phyloP scores from a whole-genome alignment of 768 basidiomycete species.

The Tephrocybe sp. region DNA sequence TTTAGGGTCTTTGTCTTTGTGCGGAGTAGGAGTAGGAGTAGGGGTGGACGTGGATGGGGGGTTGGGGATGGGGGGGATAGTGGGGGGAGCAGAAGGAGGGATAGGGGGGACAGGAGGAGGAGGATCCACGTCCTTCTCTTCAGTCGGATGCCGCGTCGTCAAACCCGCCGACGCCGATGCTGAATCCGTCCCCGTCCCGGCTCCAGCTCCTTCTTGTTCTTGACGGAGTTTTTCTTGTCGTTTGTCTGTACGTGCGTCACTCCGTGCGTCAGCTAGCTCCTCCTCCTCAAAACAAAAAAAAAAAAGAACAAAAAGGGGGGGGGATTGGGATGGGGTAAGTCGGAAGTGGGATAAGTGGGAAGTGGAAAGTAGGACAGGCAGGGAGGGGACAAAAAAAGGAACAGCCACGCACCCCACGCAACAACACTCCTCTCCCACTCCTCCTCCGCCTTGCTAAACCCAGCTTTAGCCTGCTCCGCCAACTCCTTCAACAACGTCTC shows the following conservation, averaged over 20 bases:
- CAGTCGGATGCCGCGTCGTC: slow-evolving; percentile 43
- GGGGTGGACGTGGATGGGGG: too few relatives aligned
- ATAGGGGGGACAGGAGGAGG: too few relatives aligned
- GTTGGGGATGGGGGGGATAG: too few relatives aligned
- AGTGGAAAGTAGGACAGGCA: neutral
- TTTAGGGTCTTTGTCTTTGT: slow-evolving; percentile 21
- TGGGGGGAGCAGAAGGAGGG: too few relatives aligned
- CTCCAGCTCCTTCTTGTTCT: slow-evolving; percentile 25
- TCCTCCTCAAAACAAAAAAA: too few relatives aligned
- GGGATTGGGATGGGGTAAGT: neutral
- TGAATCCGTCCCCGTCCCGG: slow-evolving; percentile 30
- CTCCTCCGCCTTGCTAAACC: slow-evolving; percentile 66
- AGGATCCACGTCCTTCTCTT: slow-evolving; percentile 44
- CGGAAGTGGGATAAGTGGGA: slow-evolving; percentile 1
- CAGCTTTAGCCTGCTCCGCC: slow-evolving; percentile 54
- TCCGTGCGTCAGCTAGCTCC: too few relatives aligned
- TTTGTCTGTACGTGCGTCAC: slow-evolving; percentile 34
- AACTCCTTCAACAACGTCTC: slow-evolving; percentile 67
- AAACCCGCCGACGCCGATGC: slow-evolving; percentile 37
- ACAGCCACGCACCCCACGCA: slow-evolving; percentile 58
- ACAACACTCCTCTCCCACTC: slow-evolving; percentile 72
- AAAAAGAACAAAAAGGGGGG: neutral
- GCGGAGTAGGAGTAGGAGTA: too few relatives aligned
- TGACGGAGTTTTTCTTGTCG: slow-evolving; percentile 53
- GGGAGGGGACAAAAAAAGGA: too few relatives aligned